Evolutionary conservation across 2,329 filamentous ascomycete species (phyloP), one percentile per base, ranked within the genome.

Genomic region (Fonsecaea multimorphosa): DNA sequence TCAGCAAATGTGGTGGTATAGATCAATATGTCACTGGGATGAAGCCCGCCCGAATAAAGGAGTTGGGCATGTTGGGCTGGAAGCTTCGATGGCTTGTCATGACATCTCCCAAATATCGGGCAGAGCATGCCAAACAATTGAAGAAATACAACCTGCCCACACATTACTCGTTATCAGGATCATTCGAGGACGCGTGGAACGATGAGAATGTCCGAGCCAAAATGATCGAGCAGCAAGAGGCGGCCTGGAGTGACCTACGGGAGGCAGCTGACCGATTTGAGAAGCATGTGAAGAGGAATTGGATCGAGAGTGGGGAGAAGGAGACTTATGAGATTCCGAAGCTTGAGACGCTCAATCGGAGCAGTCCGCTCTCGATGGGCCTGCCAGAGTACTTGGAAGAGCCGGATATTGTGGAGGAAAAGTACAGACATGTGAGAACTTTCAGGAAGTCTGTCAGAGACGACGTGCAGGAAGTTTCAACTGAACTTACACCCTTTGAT

Each of bases 51-150:
- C 86, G 95, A 69, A 85, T 98, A 75, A 91, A 89, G 81, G 92
- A 97, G 78, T 83, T 99, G 64, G 95, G 95, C 4, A 88, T 94
- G 59, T 90, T 90, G 70, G 95, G 95, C 6, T 99, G 95, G 95
- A 87, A 89, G 72, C 81, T 99, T 74, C 84, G 95, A 70, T 97
- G 93, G 91, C 86, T 91, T 68, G 83, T 99, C 67, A 92, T 97
- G 89, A 91, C 94, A 81, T 93, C 88, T 3, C 81, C 83, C 1
- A 79, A 80, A 22, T 85, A 96, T 58, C 87, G 88, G 76, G 84
- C 85, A 71, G 82, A 86, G 70, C 91, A 93, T 74, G 84, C 85
- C 49, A 76, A 80, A 57, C 84, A 97, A 81, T 83, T 92, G 67
- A 79, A 82, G 64, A 80, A 80, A 22, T 76, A 95, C 57, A 91